Evolutionary conservation across 2,329 filamentous ascomycete genomes (phyloP), one percentile per base, ranked within the genome.

Genomic region (Talaromyces marneffei): DNA sequence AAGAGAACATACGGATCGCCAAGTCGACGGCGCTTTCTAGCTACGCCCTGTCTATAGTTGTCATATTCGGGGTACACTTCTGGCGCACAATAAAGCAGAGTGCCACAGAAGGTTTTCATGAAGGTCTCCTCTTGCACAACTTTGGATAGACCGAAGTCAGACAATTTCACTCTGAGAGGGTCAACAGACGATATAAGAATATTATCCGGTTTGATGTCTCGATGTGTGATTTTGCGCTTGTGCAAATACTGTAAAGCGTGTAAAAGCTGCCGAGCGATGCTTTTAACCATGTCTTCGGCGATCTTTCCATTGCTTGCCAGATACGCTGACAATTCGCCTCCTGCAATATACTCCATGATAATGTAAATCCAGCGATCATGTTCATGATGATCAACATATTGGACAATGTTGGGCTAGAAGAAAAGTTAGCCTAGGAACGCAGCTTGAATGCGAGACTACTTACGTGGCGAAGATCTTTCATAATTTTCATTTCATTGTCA

Each of bases 131-230:
- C 91, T 64, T 92, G 89, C 50, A 96, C 87, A 74, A 95, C 92
- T 73, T 99, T 99, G 2, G 94, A 97, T 4, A 99, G 78, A 2
- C 94, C 94, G 78, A 99, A 99, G 72, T 99, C 94, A 0, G 94
- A 96, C 14, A 99, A 80, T 75, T 99, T 97, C 68, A 97, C 88
- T 14, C 85, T 81, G 54, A 96, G 84, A 0, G 92, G 92, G 5
- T 87, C 80, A 9, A 85, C 73, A 0, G 86, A 87, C 10, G 87
- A 82, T 66, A 97, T 90, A 42, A 99, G 81, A 63, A 99, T 97
- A 70, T 99, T 99, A 79, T 99, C 94, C 0, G 94, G 94, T 72
- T 99, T 99, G 71, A 99, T 92, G 74, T 99, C 94, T n/a, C 94
- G 89, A 76, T 99, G 94, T 0, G 93, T 97, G 68, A 99, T 97